Base-by-base conservation (phyloP, 768 basidiomycete genomes). In the Fomitopsis pulvina region DNA sequence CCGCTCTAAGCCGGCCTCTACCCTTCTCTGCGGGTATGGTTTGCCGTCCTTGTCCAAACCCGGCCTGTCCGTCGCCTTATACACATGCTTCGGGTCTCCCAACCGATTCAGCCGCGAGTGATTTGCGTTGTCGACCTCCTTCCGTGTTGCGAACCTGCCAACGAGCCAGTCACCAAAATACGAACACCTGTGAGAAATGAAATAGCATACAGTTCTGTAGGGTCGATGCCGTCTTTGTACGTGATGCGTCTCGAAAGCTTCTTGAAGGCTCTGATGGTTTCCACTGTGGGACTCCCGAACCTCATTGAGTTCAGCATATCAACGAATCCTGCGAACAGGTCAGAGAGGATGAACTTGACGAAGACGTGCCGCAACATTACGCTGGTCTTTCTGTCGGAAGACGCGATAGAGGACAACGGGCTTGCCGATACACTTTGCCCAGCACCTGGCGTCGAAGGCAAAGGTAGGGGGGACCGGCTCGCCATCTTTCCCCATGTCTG, bases 231-330 rank as follows among this genome's bases (percentile, higher is more conserved):
- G 56, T 93, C 91, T 1, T 68, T 62, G 58, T 91, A 92, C 1
- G 51, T 52, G 10, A 91, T 72, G 21, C 64, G 59, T 12, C 90
- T 75, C 2, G 75, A 71, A 18, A 94, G 73, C 1, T 56, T 56
- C 42, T 65, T 63, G 67, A 96, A 90, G 2, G 71, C 68, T 9
- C 57, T 55, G 3, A 72, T 63, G 29, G 76, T 75, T 4, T 66
- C 61, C 0, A 66, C 47, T 20, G 75, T 69, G 39, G 91, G 63
- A 34, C 65, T 66, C 1, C 92, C 93, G 58, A 85, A 83, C 18
- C 93, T 81, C 85, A 95, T 87, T 46, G 80, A 75, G 59, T 94
- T 94, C 38, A 96, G 71, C 80, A 95, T 89, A 57, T 89, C 77
- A 50, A 92, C 79, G 60, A 96, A 93, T 3, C 8, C 63, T 66